Evolutionary conservation across 768 basidiomycete genomes (phyloP).

Genomic region (Phylloporus rhodoxanthus): DNA sequence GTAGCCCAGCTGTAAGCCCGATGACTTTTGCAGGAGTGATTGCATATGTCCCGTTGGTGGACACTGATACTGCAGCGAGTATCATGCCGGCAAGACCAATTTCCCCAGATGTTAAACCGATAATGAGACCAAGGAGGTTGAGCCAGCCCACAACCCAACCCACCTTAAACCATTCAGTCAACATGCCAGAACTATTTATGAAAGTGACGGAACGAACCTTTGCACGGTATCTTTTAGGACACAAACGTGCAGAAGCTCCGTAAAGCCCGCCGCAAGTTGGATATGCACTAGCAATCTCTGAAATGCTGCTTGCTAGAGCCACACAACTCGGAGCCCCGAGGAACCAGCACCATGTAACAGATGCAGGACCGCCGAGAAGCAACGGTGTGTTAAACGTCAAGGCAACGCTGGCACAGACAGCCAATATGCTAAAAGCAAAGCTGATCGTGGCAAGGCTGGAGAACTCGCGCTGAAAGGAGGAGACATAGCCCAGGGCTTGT

Average conservation of each 20-base stretch:
- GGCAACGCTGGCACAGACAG: conserved; percentile 32
- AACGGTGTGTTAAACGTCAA: conserved; percentile 35
- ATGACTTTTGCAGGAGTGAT: conserved; percentile 38
- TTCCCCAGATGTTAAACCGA: conserved; percentile 30
- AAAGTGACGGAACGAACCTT: background rate
- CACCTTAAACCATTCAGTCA: conserved; percentile 11
- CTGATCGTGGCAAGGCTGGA: conserved; percentile 33
- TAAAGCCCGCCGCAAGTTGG: conserved; percentile 22
- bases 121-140: conserved; percentile 22
- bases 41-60: conserved; percentile 28
- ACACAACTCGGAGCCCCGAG: conserved; percentile 24
- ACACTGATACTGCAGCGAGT: conserved; percentile 23
- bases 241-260: background rate
- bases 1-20: conserved; percentile 36
- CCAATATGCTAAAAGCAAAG: conserved; percentile 32
- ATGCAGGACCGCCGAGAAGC: conserved; percentile 33
- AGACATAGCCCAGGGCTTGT: conserved; percentile 26
- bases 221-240: background rate
- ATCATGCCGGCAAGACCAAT: conserved; percentile 34
- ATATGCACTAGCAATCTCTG: conserved; percentile 30
- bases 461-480: conserved; percentile 40
- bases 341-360: conserved; percentile 35
- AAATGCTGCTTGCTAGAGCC: conserved; percentile 25
- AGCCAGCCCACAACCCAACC: conserved; percentile 33
- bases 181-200: background rate